phyloP scores from a whole-genome alignment of 768 basidiomycete species.

The Termitomyces sp. region DNA sequence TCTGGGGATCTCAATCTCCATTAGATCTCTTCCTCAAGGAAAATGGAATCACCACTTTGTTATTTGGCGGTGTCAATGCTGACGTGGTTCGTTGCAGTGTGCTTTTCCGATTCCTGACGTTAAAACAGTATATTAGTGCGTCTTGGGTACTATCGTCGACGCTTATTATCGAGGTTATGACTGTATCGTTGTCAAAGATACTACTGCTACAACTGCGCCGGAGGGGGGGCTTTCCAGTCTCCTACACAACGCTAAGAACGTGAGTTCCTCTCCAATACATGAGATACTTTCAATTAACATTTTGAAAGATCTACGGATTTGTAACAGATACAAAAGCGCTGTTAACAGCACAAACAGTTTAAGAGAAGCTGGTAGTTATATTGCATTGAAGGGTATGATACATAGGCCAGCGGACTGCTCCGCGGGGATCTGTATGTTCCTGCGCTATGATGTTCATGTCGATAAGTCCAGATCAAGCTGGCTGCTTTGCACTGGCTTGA shows the following conservation, averaged over 20 bases:
- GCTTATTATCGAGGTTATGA: constrained; percentile 64
- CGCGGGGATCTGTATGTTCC: neutral
- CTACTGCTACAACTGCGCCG: constrained; percentile 59
- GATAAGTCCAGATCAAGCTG: neutral
- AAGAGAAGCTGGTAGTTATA: neutral
- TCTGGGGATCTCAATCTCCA: constrained; percentile 61
- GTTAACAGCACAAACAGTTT: constrained; percentile 12
- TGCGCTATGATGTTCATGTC: neutral
- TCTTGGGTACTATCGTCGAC: constrained; percentile 57
- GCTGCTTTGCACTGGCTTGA: neutral
- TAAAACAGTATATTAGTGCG: constrained; percentile 38
- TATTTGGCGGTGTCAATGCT: constrained; percentile 63
- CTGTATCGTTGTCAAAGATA: constrained; percentile 51
- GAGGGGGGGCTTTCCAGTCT: constrained; percentile 51
- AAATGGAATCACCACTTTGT: constrained; percentile 53
- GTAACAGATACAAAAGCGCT: constrained; percentile 32
- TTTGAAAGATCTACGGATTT: constrained; percentile 44
- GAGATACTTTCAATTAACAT: neutral
- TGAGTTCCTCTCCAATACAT: constrained; percentile 23
- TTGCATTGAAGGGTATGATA: neutral
- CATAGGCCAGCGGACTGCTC: neutral
- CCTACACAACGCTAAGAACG: constrained; percentile 49
- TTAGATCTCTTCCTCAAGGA: constrained; percentile 59
- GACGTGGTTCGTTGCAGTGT: constrained; percentile 42
- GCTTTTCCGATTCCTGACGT: neutral